Evolutionary conservation across 2,329 filamentous ascomycete species (phyloP), one percentile per base, ranked within the genome.

Genomic region (Chrysoporthe cubensis): DNA sequence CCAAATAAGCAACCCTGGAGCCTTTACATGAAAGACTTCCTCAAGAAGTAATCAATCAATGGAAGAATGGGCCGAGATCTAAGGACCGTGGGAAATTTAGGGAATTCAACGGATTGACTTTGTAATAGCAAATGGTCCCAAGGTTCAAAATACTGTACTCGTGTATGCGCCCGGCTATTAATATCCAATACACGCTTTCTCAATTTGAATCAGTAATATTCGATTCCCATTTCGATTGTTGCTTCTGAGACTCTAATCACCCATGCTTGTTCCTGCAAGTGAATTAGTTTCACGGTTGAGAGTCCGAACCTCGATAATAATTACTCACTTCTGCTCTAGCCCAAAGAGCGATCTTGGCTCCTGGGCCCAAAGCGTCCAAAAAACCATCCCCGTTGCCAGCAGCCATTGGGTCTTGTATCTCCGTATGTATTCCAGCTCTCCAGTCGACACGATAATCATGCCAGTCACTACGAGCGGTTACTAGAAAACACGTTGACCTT

Each of bases 331-430:
- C 64, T 46, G 64, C 64, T 26, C 46, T 62, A 37, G 57, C 64
- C 64, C 57, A 66, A 6, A 66, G 46, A 34, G 26, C 64, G 11
- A 66, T 26, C 18, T 26, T 66, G 37, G 40, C 64, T 8, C 64
- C 56, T 21, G 57, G 64, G 32, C 21, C 50, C 46, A 66, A 54
- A 5, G 26, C 57, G 2, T 48, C 40, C 26, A 66, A 2, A 4
- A 62, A 62, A 0, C 46, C 64, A 37, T 66, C 46, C 16, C 64
- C 64, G n/a, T 37, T 26, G n/a, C 64, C 37, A 32, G 59, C 37
- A 37, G 57, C 37, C n/a, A 8, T 9, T 40, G 64, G 54, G 0
- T 14, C 11, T 44, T 56, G 21, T 16, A 6, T 40, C 11, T 66
- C 18, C 2, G 21, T 54, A n/a, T 37, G 13, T 37, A 18, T 11